Conservation (phyloP, 179 eudicot genomes). For the Actinidia arguta region DNA sequence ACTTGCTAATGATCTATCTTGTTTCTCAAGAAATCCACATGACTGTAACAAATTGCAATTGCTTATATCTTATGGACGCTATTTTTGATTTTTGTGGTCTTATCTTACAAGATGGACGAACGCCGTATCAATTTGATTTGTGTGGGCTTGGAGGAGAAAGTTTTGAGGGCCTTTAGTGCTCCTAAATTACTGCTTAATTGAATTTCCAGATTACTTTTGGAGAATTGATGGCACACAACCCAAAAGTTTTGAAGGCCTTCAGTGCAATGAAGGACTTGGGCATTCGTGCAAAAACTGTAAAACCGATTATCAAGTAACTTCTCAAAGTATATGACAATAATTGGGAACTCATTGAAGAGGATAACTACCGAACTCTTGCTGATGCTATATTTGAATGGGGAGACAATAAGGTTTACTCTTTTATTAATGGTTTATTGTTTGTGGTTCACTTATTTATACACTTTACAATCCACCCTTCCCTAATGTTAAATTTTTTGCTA, state of each 20-base stretch:
- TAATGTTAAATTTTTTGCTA: background rate
- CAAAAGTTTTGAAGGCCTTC: constrained; percentile 49
- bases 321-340: constrained; percentile 54
- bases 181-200: background rate
- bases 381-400: constrained; percentile 62
- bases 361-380: constrained; percentile 62
- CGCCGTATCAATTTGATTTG: background rate
- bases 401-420: constrained; percentile 22
- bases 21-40: background rate
- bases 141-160: background rate
- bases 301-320: constrained; percentile 58
- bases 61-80: background rate
- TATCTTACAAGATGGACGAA: constrained; percentile 7
- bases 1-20: background rate
- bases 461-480: constrained; percentile 11
- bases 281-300: constrained; percentile 47
- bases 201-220: constrained; percentile 10
- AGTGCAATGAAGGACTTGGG: constrained; percentile 59
- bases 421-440: background rate
- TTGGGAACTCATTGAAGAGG: constrained; percentile 71
- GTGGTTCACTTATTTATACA: background rate
- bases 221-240: constrained; percentile 17
- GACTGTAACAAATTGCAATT: background rate
- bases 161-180: background rate
- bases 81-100: background rate